Conservation (phyloP, 805 yeast genomes). For the Ogataea pignaliae region DNA sequence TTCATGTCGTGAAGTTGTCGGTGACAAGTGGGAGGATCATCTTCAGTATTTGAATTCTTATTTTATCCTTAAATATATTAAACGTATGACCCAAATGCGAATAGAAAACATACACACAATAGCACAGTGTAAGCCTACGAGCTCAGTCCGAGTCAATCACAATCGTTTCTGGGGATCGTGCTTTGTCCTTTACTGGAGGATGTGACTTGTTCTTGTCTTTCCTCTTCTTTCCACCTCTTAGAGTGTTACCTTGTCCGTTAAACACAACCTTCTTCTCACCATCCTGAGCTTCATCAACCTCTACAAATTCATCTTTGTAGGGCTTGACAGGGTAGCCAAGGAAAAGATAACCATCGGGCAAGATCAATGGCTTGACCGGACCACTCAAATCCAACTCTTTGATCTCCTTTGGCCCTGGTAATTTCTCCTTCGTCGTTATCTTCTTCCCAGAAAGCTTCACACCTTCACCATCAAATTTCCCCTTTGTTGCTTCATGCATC, state of each 20-base stretch:
- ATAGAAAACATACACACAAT: not conserved
- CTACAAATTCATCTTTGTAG: conserved; percentile 36
- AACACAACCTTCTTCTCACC: conserved; percentile 29
- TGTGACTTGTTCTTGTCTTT: conserved; percentile 50
- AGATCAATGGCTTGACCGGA: conserved; percentile 62
- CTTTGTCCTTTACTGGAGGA: conserved; percentile 56
- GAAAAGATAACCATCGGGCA: conserved; percentile 85
- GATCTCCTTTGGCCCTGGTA: conserved; percentile 2
- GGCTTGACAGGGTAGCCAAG: conserved; percentile 84
- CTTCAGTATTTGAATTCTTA: conserved; percentile 43
- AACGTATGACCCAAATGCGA: no score
- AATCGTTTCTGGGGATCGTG: conserved; percentile 72
- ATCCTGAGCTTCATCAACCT: conserved; percentile 24
- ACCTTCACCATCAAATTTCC: conserved; percentile 57
- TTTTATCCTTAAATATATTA: no score
- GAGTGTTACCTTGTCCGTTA: conserved; percentile 68
- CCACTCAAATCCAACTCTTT: conserved; percentile 45
- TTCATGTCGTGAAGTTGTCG: conserved; percentile 93
- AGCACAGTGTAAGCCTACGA: not conserved
- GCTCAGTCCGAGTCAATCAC: conserved; percentile 57
- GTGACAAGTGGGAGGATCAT: conserved; percentile 99
- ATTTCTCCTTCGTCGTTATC: conserved; percentile 15
- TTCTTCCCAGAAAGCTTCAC: conserved; percentile 65
- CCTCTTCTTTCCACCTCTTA: conserved; percentile 56
- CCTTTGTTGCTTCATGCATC: conserved; percentile 21